Base-by-base conservation (phyloP, 2,329 filamentous ascomycete species). In the Epichloe gansuensis region DNA sequence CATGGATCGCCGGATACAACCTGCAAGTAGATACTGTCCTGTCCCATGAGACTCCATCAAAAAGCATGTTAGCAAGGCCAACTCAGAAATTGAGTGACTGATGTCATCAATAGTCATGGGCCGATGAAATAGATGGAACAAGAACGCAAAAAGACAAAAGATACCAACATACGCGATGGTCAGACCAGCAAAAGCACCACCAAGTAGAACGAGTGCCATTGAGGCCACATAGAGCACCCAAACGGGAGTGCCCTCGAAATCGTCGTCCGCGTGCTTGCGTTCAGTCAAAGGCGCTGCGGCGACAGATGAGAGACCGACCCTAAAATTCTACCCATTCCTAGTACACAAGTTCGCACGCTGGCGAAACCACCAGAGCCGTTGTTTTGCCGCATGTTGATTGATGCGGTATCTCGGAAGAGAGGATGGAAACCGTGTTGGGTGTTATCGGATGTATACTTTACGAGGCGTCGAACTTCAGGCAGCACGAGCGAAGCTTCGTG, bases 21-120 rank as follows among this genome's bases (percentile, higher is more conserved):
- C 70, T 96, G 93, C 15, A 98, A 80, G 68, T 98, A 96, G 62
- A 97, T 94, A 68, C 94, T 91, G 72, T 98, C 93, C 72, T 90
- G 81, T 51, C 79, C 79, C 79, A 82, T 82, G 54, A 82, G 66
- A 8, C 75, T 78, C 50, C 12, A 28, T 38, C 23, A 31, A 53
- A 28, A n/a, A n/a, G 31, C 13, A 17, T 43, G 44, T 55, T 44
- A 55, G 51, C 35, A 37, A 28, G 39, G 21, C 15, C 13, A 38
- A 2, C 25, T 54, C n/a, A 35, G 2, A 21, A 3, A 25, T 17
- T 4, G 9, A 21, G 9, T 34, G 12, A 23, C 42, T 4, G 9
- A 41, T 9, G n/a, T 34, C 23, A 37, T 31, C 17, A 42, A 31
- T 23, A 3, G 31, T 23, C 21, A 42, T 2, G n/a, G 3, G 12